Percentiles rank a stretch among this genome's conserved stretches.
phyloP scores from a whole-genome alignment of 73 alveolate genomes.

The Durusdinium trenchii region DNA sequence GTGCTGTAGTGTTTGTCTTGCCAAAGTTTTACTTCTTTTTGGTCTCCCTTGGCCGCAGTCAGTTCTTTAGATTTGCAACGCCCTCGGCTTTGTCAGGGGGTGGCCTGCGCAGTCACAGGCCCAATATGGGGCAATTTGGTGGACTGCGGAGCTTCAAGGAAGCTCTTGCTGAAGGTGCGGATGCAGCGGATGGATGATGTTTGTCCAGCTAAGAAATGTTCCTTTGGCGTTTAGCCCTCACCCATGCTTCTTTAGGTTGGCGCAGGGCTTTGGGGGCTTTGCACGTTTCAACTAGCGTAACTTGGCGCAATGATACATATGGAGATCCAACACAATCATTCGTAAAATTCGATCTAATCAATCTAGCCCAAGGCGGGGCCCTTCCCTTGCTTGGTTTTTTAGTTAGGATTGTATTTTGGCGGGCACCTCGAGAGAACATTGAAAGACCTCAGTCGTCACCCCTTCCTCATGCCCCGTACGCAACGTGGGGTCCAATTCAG shows the following conservation, averaged over 20 bases:
- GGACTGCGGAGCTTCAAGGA: conserved; percentile 76
- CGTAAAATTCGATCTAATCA: no score
- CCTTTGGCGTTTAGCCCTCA: background rate
- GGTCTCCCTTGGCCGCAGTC: no score
- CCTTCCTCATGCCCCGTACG: no score
- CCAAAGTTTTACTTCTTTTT: background rate
- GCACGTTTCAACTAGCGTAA: conserved; percentile 72
- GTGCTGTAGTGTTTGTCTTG: no score
- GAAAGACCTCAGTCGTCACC: no score
- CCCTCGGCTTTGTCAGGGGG: conserved; percentile 39
- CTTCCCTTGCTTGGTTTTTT: no score
- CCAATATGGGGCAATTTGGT: conserved; percentile 89
- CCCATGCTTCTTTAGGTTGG: no score
- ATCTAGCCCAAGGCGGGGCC: no score
- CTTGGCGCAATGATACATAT: no score
- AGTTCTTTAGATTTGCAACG: no score
- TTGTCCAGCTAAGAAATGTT: background rate
- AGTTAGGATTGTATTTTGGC: background rate
- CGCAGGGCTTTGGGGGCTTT: conserved; percentile 80
- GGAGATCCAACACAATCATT: no score
- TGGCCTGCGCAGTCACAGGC: conserved; percentile 91
- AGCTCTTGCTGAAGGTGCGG: conserved; percentile 57
- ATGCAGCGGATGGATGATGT: background rate
- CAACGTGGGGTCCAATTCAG: no score
- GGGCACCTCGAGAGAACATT: background rate